A percentile compares a stretch with the other conserved stretches of the same genome.
Evolutionary conservation across 257 asterid genomes (phyloP).

Genomic region (Forsythia suspensa): DNA sequence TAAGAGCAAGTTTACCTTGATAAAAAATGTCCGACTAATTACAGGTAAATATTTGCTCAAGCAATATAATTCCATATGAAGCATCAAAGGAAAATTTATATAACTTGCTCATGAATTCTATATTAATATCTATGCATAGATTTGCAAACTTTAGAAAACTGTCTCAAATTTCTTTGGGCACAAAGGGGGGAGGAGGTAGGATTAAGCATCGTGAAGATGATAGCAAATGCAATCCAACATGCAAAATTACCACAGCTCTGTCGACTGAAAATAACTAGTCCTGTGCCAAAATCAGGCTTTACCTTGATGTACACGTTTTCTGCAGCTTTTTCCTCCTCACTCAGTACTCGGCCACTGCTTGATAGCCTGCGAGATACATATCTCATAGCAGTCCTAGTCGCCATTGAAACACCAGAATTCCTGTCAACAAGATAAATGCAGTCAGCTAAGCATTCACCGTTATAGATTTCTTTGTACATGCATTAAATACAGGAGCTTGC

Average conservation of each 20-base stretch:
- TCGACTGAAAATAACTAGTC: background rate
- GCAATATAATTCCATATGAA: background rate
- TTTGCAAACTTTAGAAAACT: background rate
- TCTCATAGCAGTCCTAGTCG: conserved; percentile 70
- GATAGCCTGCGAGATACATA: conserved; percentile 74
- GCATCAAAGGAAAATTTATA: background rate
- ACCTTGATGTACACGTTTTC: conserved; percentile 96
- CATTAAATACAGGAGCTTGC: background rate
- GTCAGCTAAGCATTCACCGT: conserved; percentile 2
- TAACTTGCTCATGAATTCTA: background rate
- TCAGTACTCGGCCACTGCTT: conserved; percentile 65
- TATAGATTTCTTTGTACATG: background rate
- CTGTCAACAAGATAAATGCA: conserved; percentile 26
- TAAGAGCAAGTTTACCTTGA: background rate
- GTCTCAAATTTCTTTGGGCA: background rate
- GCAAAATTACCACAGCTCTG: background rate
- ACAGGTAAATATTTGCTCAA: background rate
- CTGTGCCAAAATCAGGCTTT: conserved; percentile 4
- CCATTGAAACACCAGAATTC: conserved; percentile 51
- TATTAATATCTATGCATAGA: background rate
- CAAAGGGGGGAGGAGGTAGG: background rate
- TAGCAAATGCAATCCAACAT: background rate
- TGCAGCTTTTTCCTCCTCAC: conserved; percentile 99
- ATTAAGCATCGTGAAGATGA: background rate
- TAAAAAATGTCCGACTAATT: background rate